Conservation (phyloP, 345 rosid species). For the Eucalyptus dawsonii region DNA sequence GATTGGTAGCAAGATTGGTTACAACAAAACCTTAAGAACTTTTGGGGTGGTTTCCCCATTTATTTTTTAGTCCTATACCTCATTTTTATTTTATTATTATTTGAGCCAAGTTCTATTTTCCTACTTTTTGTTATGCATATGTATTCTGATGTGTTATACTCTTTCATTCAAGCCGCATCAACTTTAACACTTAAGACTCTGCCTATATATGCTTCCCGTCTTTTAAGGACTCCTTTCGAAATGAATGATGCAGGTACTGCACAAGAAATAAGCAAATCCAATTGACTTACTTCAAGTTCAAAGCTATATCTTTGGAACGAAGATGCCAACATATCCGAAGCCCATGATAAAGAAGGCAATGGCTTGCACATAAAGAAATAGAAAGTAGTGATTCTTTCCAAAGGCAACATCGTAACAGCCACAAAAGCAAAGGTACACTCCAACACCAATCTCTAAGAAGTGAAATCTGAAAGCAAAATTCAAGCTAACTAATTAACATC, state of each 20-base stretch:
- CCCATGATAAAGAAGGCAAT: conserved; percentile 22
- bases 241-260: background rate
- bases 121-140: background rate
- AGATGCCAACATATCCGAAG: conserved; percentile 21
- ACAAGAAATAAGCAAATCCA: background rate
- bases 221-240: background rate
- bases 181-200: background rate
- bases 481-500: background rate
- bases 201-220: background rate
- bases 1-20: too few species aligned
- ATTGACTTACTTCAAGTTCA: background rate
- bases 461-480: conserved; percentile 8
- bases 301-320: background rate
- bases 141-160: background rate
- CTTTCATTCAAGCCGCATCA: background rate
- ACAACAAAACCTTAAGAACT: background rate
- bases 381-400: conserved; percentile 17
- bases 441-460: conserved; percentile 16
- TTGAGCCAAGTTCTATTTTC: background rate
- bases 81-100: background rate
- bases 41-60: background rate
- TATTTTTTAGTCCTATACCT: background rate
- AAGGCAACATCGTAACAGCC: conserved; percentile 20
- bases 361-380: conserved; percentile 16
- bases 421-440: conserved; percentile 20